Conservation (phyloP, 116 monocot species). For the Phalaenopsis hybrid region DNA sequence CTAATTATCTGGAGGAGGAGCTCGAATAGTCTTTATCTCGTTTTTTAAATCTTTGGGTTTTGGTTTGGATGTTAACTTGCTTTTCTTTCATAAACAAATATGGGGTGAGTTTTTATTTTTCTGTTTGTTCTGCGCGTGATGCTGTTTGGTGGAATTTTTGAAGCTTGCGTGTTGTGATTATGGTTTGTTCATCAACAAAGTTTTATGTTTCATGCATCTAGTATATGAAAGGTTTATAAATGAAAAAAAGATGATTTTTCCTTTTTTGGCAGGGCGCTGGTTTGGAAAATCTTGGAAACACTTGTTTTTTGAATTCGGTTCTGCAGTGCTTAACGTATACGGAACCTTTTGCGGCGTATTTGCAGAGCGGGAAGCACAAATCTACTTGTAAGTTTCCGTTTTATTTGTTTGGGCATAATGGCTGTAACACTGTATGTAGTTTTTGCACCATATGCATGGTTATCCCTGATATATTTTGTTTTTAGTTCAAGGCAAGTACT, state of each 20-base stretch:
- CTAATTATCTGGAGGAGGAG: neutral
- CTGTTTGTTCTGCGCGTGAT: neutral
- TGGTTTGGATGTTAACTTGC: neutral
- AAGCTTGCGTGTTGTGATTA: neutral
- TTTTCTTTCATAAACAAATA: neutral
- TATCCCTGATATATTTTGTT: neutral
- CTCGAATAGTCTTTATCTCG: neutral
- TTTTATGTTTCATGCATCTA: neutral
- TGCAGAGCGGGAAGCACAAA: conserved; percentile 91
- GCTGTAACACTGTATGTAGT: neutral
- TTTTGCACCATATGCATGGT: neutral
- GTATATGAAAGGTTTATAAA: neutral
- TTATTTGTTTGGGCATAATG: neutral
- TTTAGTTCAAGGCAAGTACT: neutral
- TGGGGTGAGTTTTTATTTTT: neutral
- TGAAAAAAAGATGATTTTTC: neutral
- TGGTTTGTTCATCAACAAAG: neutral
- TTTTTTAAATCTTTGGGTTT: neutral
- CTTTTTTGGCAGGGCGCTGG: conserved; percentile 76
- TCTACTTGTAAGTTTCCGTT: conserved; percentile 64
- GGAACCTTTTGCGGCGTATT: conserved; percentile 95
- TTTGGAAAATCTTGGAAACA: conserved; percentile 85
- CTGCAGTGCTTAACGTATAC: conserved; percentile 97
- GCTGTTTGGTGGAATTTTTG: neutral
- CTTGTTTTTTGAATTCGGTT: conserved; percentile 95